These are phyloP conservation scores for Alternaria alternata DNA, from an alignment of 2,329 filamentous ascomycete genomes.

Conservation along the genomic window DNA sequence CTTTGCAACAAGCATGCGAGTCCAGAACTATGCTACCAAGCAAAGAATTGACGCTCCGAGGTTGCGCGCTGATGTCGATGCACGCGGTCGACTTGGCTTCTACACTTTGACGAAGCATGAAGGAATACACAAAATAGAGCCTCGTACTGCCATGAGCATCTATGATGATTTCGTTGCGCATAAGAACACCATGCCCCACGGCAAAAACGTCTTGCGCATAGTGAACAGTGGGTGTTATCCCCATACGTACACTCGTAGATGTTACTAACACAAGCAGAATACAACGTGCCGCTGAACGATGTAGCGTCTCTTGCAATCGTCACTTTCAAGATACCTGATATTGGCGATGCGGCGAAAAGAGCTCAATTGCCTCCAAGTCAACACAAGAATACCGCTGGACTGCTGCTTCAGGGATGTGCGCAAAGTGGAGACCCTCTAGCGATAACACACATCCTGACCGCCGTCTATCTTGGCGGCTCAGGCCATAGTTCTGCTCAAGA, in stretches of 20 bases:
- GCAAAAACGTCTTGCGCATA: slow-evolving; percentile 25
- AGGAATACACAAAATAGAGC: slow-evolving; percentile 24
- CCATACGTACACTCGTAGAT: background rate
- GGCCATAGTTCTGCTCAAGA: slow-evolving; percentile 21
- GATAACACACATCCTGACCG: slow-evolving; percentile 40
- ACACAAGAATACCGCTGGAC: slow-evolving; percentile 27
- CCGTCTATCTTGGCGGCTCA: slow-evolving; percentile 28
- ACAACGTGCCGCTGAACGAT: slow-evolving; percentile 31
- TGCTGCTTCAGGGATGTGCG: slow-evolving; percentile 40
- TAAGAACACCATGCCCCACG: slow-evolving; percentile 28
- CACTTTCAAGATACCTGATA: slow-evolving; percentile 36
- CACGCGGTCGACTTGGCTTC: slow-evolving; percentile 27
- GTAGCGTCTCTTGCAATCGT: slow-evolving; percentile 38
- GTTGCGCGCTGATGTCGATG: slow-evolving; percentile 32
- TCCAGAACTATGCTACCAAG: slow-evolving; percentile 26
- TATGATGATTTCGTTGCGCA: slow-evolving; percentile 35
- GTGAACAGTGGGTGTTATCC: slow-evolving; percentile 31
- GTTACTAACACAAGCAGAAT: slow-evolving; percentile 31
- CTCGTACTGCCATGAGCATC: slow-evolving; percentile 32
- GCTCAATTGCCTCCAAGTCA: slow-evolving; percentile 35
- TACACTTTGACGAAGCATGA: slow-evolving; percentile 30
- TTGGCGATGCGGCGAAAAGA: slow-evolving; percentile 26
- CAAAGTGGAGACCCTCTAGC: slow-evolving; percentile 39
- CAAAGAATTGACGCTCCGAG: slow-evolving; percentile 24
- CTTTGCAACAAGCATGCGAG: slow-evolving; percentile 1